Evolutionary conservation across 106 monocot species (phyloP).

Genomic region (Chionographis japonica): DNA sequence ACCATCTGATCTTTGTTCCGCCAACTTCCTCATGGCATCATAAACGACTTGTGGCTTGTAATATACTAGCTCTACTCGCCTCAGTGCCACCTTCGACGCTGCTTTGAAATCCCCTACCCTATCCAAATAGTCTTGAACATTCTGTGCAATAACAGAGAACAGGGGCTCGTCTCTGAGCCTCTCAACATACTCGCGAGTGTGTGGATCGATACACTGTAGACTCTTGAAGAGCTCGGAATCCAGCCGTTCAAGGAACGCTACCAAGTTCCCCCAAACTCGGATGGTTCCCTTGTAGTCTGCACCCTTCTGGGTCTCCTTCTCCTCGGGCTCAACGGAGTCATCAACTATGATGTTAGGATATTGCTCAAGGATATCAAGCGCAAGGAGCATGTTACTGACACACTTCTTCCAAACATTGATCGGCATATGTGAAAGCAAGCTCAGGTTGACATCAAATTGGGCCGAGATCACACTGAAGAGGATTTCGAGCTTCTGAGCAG

Average conservation of each 20-base stretch:
- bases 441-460: conserved; percentile 95
- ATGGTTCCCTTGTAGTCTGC: conserved; percentile 63
- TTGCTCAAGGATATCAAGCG: conserved; percentile 73
- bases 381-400: conserved; percentile 65
- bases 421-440: conserved; percentile 90
- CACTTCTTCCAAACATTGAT: conserved; percentile 84
- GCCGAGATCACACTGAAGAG: conserved; percentile 78
- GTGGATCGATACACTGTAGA: conserved; percentile 88
- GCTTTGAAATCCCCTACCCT: conserved; percentile 64
- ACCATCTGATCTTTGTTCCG: conserved; percentile 37
- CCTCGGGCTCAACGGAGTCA: conserved; percentile 65
- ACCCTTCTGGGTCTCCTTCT: conserved; percentile 73
- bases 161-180: conserved; percentile 90
- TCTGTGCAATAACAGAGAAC: conserved; percentile 77
- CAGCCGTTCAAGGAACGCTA: conserved; percentile 73
- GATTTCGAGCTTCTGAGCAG: conserved; percentile 91
- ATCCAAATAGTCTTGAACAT: conserved; percentile 78
- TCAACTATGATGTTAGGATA: conserved; percentile 77
- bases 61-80: conserved; percentile 78
- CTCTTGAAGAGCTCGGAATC: conserved; percentile 94
- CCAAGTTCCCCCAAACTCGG: conserved; percentile 76
- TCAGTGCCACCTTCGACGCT: conserved; percentile 69
- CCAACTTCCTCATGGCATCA: conserved; percentile 86
- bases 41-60: conserved; percentile 98
- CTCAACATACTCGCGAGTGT: conserved; percentile 83